Evolutionary conservation across 2,329 filamentous ascomycete species (phyloP).

Genomic region (Xylariaceae sp.): DNA sequence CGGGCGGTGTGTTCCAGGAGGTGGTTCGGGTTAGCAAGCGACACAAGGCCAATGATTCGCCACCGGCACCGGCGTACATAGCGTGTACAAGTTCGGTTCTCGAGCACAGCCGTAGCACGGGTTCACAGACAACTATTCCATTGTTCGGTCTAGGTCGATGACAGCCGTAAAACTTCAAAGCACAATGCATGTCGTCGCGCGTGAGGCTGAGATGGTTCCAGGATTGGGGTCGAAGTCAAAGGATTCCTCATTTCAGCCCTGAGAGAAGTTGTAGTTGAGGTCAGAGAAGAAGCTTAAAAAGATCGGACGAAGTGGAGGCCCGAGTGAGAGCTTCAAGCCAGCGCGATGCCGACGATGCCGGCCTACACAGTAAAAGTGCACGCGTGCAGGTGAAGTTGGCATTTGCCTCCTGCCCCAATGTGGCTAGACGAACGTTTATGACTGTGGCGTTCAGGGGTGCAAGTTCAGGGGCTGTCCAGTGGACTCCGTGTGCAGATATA

Average conservation of each 20-base stretch:
- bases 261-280: background rate
- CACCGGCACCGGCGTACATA: background rate
- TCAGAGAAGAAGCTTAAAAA: background rate
- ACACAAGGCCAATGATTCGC: background rate
- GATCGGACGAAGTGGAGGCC: background rate
- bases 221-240: conserved; percentile 4
- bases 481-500: conserved; percentile 7
- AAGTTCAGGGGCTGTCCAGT: conserved; percentile 11
- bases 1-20: conserved; percentile 3
- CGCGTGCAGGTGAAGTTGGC: background rate
- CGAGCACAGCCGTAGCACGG: no score
- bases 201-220: background rate
- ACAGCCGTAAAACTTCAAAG: background rate
- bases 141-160: background rate
- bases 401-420: conserved; percentile 19
- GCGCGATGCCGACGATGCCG: no score
- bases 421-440: conserved; percentile 25
- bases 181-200: background rate
- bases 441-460: conserved; percentile 17
- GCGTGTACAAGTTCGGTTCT: background rate
- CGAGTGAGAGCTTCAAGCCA: no score
- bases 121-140: no score
- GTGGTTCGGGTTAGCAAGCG: background rate
- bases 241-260: conserved; percentile 13
- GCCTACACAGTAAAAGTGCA: background rate